Conservation (phyloP, 2,329 filamentous ascomycete genomes). For the Xylariaceae sp. region DNA sequence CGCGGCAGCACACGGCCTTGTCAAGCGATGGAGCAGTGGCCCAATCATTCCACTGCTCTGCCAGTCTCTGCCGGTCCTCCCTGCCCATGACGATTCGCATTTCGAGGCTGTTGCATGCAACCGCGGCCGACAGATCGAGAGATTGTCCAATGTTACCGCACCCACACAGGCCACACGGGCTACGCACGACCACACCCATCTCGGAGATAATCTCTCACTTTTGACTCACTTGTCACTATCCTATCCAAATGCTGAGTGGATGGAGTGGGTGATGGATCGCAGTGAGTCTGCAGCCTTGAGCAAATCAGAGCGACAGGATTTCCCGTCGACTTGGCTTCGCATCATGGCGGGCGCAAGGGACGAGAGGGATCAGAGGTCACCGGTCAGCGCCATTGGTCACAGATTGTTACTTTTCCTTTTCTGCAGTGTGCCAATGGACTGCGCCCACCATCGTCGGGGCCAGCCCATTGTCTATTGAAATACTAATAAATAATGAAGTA, state of each 20-base stretch:
- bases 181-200: conserved; percentile 3
- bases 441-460: no score
- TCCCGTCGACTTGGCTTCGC: not conserved
- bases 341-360: not conserved
- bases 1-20: conserved; percentile 21
- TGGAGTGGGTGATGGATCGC: not conserved
- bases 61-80: no score
- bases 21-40: no score
- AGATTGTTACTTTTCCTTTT: not conserved
- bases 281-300: not conserved
- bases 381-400: not conserved
- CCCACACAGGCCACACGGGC: conserved; percentile 22
- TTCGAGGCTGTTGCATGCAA: conserved; percentile 32
- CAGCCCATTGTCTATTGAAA: no score
- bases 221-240: no score
- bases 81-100: conserved; percentile 15
- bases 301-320: conserved; percentile 14
- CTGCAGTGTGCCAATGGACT: not conserved
- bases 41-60: no score
- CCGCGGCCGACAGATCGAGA: conserved; percentile 22
- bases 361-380: not conserved
- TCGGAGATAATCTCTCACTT: conserved; percentile 30
- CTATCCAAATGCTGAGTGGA: conserved; percentile 2
- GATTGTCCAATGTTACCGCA: conserved; percentile 20
- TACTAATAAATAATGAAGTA: no score